Percentiles rank a stretch among this genome's conserved stretches.
phyloP scores from a whole-genome alignment of 352 stramenopile genomes.

The Globisporangium parvum region DNA sequence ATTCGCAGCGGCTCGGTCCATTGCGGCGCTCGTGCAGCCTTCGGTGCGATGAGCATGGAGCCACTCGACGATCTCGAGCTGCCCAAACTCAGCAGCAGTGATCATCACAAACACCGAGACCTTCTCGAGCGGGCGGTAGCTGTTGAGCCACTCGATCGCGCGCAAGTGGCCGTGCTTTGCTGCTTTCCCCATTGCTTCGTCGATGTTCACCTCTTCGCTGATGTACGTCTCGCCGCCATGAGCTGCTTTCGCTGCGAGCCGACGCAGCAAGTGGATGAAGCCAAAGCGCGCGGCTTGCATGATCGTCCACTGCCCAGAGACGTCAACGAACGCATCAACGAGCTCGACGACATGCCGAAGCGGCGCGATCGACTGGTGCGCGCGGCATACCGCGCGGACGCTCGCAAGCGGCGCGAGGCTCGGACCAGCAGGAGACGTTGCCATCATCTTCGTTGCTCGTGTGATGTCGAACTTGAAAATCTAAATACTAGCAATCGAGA shows the following conservation, averaged over 20 bases:
- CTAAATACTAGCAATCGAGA: no score
- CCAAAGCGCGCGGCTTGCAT: constrained; percentile 26
- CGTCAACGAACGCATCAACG: constrained; percentile 29
- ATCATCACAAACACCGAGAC: constrained; percentile 38
- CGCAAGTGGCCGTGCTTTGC: constrained; percentile 28
- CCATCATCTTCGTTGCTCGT: no score
- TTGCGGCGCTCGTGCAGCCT: constrained; percentile 23
- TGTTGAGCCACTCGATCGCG: constrained; percentile 26
- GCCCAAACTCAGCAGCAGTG: constrained; percentile 25
- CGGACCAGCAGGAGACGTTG: no score
- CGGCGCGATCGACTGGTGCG: constrained; percentile 13
- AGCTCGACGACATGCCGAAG: constrained; percentile 34
- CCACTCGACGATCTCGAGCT: constrained; percentile 29
- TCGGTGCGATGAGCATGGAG: constrained; percentile 22
- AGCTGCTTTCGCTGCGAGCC: constrained; percentile 21
- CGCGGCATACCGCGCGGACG: constrained; percentile 20
- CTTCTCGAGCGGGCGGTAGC: constrained; percentile 19
- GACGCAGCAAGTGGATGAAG: constrained; percentile 32
- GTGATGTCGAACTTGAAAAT: no score
- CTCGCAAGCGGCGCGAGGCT: constrained; percentile 7
- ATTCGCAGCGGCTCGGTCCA: constrained; percentile 35
- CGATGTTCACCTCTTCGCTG: constrained; percentile 22
- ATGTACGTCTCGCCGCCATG: constrained; percentile 6
- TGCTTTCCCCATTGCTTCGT: constrained; percentile 29
- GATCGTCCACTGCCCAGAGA: constrained; percentile 33